Conservation (phyloP, 148 eudicot species). For the Drosera capensis region DNA sequence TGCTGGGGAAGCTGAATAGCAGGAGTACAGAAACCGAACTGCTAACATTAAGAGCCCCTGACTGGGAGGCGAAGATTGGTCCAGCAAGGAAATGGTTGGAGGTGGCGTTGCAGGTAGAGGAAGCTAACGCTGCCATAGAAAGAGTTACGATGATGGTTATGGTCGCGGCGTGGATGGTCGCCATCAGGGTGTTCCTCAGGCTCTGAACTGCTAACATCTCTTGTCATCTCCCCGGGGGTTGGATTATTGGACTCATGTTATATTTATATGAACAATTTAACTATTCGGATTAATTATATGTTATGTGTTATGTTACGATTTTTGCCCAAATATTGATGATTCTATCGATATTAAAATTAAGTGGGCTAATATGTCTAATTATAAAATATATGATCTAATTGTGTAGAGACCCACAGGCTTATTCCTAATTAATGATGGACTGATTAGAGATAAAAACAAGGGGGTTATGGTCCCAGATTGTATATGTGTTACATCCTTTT, state of each 20-base stretch:
- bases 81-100: constrained; percentile 15
- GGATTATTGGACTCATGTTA: background rate
- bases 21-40: constrained; percentile 41
- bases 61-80: constrained; percentile 35
- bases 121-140: constrained; percentile 44
- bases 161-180: constrained; percentile 43
- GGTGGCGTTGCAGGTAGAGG: constrained; percentile 42
- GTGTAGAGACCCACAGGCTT: background rate
- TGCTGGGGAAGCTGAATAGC: constrained; percentile 55
- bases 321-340: background rate
- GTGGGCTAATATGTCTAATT: too few relatives aligned
- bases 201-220: constrained; percentile 75
- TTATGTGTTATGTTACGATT: background rate
- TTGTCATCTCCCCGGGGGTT: constrained; percentile 53
- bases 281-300: background rate
- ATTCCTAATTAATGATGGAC: background rate
- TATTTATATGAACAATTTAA: background rate
- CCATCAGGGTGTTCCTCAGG: constrained; percentile 68
- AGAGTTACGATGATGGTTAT: constrained; percentile 33
- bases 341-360: too few relatives aligned
- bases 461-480: too few relatives aligned
- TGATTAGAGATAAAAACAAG: background rate
- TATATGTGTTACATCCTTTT: too few relatives aligned
- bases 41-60: constrained; percentile 31
- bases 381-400: too few relatives aligned